Evolutionary conservation across 169 alveolate species (phyloP).

Genomic region (Plasmodium malariae): DNA sequence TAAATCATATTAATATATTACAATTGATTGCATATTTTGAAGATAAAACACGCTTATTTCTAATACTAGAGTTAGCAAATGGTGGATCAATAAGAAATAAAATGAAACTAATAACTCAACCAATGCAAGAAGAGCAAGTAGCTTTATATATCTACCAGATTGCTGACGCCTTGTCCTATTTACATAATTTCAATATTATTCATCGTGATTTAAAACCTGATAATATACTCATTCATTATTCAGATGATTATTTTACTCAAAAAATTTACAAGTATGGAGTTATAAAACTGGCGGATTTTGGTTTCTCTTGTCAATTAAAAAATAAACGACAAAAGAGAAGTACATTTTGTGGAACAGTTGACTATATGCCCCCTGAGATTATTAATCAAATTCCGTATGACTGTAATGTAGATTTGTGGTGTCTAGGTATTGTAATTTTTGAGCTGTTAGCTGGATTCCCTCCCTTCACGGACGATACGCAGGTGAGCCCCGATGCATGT

Average conservation of each 20-base stretch:
- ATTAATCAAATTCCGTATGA: constrained; percentile 89
- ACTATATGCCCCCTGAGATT: constrained; percentile 95
- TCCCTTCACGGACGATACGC: constrained; percentile 87
- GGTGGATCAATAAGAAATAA: constrained; percentile 91
- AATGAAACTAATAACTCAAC: constrained; percentile 79
- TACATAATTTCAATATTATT: constrained; percentile 85
- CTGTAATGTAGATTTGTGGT: constrained; percentile 93
- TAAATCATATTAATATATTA: constrained; percentile 90
- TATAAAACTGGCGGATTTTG: constrained; percentile 94
- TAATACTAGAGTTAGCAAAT: constrained; percentile 93
- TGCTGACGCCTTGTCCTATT: constrained; percentile 85
- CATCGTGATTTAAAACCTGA: constrained; percentile 91
- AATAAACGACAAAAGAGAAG: constrained; percentile 90
- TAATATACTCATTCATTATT: constrained; percentile 84
- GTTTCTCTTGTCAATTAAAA: constrained; percentile 91
- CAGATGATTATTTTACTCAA: neutral
- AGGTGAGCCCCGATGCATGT: neutral
- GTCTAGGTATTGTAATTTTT: constrained; percentile 93
- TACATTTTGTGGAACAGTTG: constrained; percentile 95
- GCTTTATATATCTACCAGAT: constrained; percentile 88
- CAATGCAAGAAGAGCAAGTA: constrained; percentile 87
- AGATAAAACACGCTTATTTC: constrained; percentile 92
- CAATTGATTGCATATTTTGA: constrained; percentile 93
- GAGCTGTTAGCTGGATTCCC: constrained; percentile 93
- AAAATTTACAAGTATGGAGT: constrained; percentile 85